These are phyloP conservation scores for Aspergillus amoenus DNA, from an alignment of 2,329 filamentous ascomycete species.

Conservation along the genomic window DNA sequence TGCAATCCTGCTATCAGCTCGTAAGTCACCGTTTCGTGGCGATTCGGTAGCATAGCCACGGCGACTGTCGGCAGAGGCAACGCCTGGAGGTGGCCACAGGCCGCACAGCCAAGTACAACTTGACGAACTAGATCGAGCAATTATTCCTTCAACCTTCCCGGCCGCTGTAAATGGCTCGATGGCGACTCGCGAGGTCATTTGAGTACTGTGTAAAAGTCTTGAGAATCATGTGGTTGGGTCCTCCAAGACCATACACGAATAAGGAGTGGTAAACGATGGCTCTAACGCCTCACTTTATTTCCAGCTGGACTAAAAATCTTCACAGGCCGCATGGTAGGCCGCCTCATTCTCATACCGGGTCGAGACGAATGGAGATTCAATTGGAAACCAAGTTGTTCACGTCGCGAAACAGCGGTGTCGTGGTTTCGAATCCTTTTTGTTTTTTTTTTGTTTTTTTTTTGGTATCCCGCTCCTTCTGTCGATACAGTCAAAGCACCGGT, in stretches of 20 bases:
- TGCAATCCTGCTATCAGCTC: not conserved
- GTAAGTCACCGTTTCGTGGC: not conserved
- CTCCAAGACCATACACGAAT: conserved; percentile 9
- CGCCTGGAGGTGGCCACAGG: not conserved
- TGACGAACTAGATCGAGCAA: not conserved
- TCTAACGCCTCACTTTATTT: conserved; percentile 25
- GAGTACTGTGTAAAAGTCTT: not conserved
- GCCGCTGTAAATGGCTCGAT: not conserved
- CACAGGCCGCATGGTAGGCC: conserved; percentile 16
- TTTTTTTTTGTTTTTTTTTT: not conserved
- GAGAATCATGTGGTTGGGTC: conserved; percentile 12
- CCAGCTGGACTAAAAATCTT: conserved; percentile 5
- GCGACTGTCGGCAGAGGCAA: not conserved
- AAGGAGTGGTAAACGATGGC: conserved; percentile 11
- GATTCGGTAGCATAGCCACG: not conserved
- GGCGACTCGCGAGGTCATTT: not conserved
- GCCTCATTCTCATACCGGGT: conserved; percentile 22
- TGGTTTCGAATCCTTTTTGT: conserved; percentile 5
- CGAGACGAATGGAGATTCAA: conserved; percentile 11
- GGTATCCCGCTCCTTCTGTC: not conserved
- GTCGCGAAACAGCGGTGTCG: conserved; percentile 15
- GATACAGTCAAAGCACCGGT: not conserved
- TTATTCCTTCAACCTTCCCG: not conserved
- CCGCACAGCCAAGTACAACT: not conserved
- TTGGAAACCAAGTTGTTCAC: conserved; percentile 14